Percentiles rank a stretch among this genome's conserved stretches.
Conservation (phyloP, 768 basidiomycete genomes). For the Russula earlei region DNA sequence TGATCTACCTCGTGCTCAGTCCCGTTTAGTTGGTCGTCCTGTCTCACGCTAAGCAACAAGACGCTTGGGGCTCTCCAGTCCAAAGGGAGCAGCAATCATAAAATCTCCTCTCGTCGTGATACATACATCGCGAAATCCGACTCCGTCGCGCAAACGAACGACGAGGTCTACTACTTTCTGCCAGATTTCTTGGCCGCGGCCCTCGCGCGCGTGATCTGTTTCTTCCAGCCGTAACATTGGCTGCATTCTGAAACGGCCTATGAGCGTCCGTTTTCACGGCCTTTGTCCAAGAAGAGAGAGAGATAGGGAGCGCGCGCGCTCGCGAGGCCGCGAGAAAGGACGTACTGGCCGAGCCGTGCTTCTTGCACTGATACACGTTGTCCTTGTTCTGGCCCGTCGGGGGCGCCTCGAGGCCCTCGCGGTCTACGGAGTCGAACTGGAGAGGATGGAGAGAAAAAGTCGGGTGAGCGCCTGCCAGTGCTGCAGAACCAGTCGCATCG, state of each 20-base stretch:
- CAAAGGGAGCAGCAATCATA: too few relatives aligned
- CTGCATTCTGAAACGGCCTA: conserved; percentile 39
- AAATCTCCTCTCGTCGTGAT: too few relatives aligned
- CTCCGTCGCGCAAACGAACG: not conserved
- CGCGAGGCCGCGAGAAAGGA: not conserved
- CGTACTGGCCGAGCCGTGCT: conserved; percentile 61
- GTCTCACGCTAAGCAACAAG: too few relatives aligned
- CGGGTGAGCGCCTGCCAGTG: not conserved
- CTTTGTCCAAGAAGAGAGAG: too few relatives aligned
- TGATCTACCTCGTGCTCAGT: too few relatives aligned
- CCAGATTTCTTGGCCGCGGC: conserved; percentile 64
- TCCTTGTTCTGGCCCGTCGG: conserved; percentile 61
- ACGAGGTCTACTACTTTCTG: conserved; percentile 36
- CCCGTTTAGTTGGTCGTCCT: too few relatives aligned
- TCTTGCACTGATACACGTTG: conserved; percentile 72
- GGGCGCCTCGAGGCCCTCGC: conserved; percentile 60
- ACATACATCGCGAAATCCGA: not conserved
- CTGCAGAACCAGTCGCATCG: too few relatives aligned
- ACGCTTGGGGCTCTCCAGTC: too few relatives aligned
- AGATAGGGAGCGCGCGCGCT: not conserved
- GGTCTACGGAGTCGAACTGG: conserved; percentile 50
- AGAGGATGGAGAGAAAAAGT: not conserved
- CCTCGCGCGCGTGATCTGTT: conserved; percentile 58
- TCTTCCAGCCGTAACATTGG: conserved; percentile 79
- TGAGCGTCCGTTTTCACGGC: not conserved